Base-by-base conservation (phyloP, 2,329 filamentous ascomycete species). In the Beauveria brongniartii region DNA sequence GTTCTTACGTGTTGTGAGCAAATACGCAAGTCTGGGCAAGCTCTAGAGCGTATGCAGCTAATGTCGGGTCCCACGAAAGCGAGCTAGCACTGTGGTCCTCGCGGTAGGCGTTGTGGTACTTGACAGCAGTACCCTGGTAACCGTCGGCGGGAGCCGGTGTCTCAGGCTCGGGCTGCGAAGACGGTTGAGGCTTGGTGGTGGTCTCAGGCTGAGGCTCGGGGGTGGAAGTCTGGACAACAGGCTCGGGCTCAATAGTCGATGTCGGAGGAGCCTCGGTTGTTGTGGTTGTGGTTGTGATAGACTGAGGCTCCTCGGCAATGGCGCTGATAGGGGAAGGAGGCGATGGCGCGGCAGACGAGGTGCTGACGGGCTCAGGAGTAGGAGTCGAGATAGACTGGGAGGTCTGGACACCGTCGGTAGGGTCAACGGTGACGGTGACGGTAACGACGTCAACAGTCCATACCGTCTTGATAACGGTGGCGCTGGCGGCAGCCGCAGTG, bases 61-160 rank as follows among this genome's bases (percentile, higher is more conserved):
- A 82, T 48, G 76, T 76, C 9, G 77, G 70, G 67, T 87, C 81
- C 89, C 90, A 97, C 55, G 69, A 71, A 51, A 97, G 70, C 50
- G 77, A 81, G 24, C 75, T 70, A 41, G 85, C 85, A 20, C 87
- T 88, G 82, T 97, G 91, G 78, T 94, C 95, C 70, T 80, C 73
- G 65, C 94, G 92, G 77, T 94, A 90, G 58, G 88, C 69, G 78
- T 97, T 97, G 86, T 97, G 94, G 72, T 90, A 84, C 68, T 86
- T 79, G 55, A 93, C 68, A 55, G 81, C 80, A 16, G 74, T 70
- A 61, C 71, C 71, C 61, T 68, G 41, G 62, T 78, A 75, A 59
- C 73, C 65, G 47, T 61, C 47, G 28, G 53, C 30, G 26, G 63
- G 47, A 40, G 64, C 37, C 5, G 62, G 51, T 30, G 59, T 44